Evolutionary conservation across 129 eudicot species (phyloP).

Genomic region (Flaveria bidentis): DNA sequence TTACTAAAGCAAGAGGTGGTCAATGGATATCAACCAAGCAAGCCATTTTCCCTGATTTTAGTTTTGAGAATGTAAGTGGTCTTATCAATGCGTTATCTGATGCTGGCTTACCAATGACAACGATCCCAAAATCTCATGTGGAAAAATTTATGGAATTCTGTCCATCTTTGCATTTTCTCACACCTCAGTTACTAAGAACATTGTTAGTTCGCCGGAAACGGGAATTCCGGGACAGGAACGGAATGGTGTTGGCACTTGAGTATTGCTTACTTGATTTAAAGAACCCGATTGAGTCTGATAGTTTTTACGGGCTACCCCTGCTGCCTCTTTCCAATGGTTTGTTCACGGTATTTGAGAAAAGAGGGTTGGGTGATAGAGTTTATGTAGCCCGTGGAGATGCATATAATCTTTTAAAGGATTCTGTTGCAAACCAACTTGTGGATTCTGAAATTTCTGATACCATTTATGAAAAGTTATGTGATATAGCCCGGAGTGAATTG

Average conservation of each 20-base stretch:
- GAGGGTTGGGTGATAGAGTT: slow-evolving; percentile 66
- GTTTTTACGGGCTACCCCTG: slow-evolving; percentile 72
- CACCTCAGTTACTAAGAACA: slow-evolving; percentile 81
- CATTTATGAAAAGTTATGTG: slow-evolving; percentile 66
- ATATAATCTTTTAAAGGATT: slow-evolving; percentile 79
- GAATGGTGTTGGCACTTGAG: slow-evolving; percentile 79
- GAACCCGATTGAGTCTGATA: slow-evolving; percentile 54
- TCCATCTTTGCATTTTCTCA: slow-evolving; percentile 79
- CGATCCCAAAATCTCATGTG: slow-evolving; percentile 61
- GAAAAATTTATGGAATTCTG: slow-evolving; percentile 78
- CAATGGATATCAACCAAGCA: slow-evolving; percentile 96
- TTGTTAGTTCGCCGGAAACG: slow-evolving; percentile 76
- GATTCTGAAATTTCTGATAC: slow-evolving; percentile 61
- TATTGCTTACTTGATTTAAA: slow-evolving; percentile 80
- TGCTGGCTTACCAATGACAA: slow-evolving; percentile 80
- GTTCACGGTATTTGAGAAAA: slow-evolving; percentile 63
- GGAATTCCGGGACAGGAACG: slow-evolving; percentile 68
- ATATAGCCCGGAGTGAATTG: slow-evolving; percentile 66
- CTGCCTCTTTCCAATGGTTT: slow-evolving; percentile 84
- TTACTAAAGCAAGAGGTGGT: slow-evolving; percentile 89
- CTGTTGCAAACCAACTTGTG: slow-evolving; percentile 73
- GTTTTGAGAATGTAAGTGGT: slow-evolving; percentile 60
- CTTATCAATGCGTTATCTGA: slow-evolving; percentile 80
- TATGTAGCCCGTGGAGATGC: slow-evolving; percentile 75
- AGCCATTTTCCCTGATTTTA: slow-evolving; percentile 83